Percentiles rank a stretch among this genome's conserved stretches.
phyloP scores from a whole-genome alignment of 2,329 filamentous ascomycete species.

The Stagonosporopsis rhizophila region DNA sequence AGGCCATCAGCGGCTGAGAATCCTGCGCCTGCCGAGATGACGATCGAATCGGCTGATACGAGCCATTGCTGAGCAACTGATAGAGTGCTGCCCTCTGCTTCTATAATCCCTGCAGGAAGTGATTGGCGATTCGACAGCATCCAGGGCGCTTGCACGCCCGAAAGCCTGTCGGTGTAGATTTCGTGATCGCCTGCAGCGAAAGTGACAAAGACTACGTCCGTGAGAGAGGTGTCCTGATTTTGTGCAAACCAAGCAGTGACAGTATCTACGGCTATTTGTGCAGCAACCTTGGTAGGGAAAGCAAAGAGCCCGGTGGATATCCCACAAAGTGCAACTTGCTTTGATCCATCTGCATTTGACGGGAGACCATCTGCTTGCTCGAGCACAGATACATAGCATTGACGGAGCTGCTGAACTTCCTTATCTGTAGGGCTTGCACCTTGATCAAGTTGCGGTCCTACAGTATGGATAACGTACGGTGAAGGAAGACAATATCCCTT shows the following conservation, averaged over 20 bases:
- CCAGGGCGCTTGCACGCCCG: conserved; percentile 1
- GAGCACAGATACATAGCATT: conserved; percentile 43
- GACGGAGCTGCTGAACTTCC: conserved; percentile 31
- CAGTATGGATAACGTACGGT: conserved; percentile 44
- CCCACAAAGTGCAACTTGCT: conserved; percentile 44
- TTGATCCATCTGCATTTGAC: conserved; percentile 28
- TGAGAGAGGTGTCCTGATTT: conserved; percentile 34
- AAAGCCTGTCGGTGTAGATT: conserved; percentile 26
- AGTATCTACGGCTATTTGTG: conserved; percentile 37
- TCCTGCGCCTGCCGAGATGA: conserved; percentile 46
- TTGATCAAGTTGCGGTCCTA: conserved; percentile 42
- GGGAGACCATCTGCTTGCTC: conserved; percentile 36
- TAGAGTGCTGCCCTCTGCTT: conserved; percentile 13
- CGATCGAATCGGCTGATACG: conserved; percentile 28
- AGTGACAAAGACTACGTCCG: conserved; percentile 45
- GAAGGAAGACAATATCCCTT: conserved; percentile 38
- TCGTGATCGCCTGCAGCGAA: conserved; percentile 39
- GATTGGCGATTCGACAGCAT: not conserved
- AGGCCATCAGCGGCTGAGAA: conserved; percentile 46
- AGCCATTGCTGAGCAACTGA: conserved; percentile 33
- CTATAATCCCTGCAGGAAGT: not conserved
- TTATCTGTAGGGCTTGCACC: conserved; percentile 27
- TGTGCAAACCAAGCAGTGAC: conserved; percentile 38
- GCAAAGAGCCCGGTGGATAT: conserved; percentile 49
- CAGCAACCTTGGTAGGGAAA: conserved; percentile 40